phyloP scores from a whole-genome alignment of 2,329 filamentous ascomycete species.

The Venturia carpophila region DNA sequence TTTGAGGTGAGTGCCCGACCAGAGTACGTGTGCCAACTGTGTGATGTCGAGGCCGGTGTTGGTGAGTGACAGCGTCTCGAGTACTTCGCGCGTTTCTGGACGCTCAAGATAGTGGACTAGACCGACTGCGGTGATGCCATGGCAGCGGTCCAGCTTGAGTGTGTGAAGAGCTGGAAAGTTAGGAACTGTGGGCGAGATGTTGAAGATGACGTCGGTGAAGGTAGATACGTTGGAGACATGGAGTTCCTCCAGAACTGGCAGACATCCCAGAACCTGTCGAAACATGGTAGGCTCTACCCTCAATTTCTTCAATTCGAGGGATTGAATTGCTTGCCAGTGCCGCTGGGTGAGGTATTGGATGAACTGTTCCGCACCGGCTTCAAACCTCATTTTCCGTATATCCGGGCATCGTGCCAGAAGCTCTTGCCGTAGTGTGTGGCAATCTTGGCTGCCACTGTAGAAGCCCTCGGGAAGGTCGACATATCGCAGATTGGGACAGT shows the following conservation, averaged over 20 bases:
- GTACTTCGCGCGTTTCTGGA: conserved; percentile 49
- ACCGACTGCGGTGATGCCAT: conserved; percentile 63
- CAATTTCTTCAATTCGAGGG: conserved; percentile 61
- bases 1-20: conserved; percentile 49
- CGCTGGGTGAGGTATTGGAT: conserved; percentile 61
- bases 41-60: conserved; percentile 62
- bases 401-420: conserved; percentile 75
- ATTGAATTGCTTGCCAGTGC: conserved; percentile 63
- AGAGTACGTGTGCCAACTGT: conserved; percentile 53
- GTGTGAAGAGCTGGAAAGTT: conserved; percentile 68
- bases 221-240: conserved; percentile 62
- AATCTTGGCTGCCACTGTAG: conserved; percentile 70
- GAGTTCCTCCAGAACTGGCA: conserved; percentile 62
- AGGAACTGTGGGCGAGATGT: conserved; percentile 55
- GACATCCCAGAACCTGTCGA: conserved; percentile 59
- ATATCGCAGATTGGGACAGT: conserved; percentile 76
- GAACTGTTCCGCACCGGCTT: conserved; percentile 66
- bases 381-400: conserved; percentile 83
- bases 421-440: conserved; percentile 70
- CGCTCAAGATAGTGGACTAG: conserved; percentile 59
- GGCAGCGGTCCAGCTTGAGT: conserved; percentile 63
- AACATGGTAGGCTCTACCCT: conserved; percentile 63
- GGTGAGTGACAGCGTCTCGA: conserved; percentile 63
- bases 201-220: conserved; percentile 72
- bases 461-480: conserved; percentile 86